phyloP scores from a whole-genome alignment of 305 asterid genomes.

The Stenogyne calaminthoides region DNA sequence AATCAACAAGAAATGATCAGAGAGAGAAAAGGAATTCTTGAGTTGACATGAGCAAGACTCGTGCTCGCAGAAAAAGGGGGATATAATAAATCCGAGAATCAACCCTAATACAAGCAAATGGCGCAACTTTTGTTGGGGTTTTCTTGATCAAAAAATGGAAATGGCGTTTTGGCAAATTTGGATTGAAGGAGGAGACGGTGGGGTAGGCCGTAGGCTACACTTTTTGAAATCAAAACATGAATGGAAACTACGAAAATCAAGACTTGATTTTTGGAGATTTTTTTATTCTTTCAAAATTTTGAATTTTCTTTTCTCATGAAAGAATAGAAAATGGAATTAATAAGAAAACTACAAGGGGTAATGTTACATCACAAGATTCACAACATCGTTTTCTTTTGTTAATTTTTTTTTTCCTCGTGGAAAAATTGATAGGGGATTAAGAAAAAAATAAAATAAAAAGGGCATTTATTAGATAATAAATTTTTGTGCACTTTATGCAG shows the following conservation, averaged over 20 bases:
- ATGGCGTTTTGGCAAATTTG: conserved; percentile 31
- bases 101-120: conserved; percentile 46
- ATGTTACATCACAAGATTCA: too few relatives aligned
- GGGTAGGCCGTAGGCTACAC: conserved; percentile 35
- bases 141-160: conserved; percentile 34
- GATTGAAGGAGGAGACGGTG: conserved; percentile 28
- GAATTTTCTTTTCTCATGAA: not conserved
- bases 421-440: too few relatives aligned
- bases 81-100: conserved; percentile 34
- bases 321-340: not conserved
- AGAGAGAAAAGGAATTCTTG: conserved; percentile 24
- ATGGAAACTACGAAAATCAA: conserved; percentile 5
- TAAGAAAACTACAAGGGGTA: not conserved
- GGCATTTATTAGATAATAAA: too few relatives aligned
- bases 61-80: conserved; percentile 29
- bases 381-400: too few relatives aligned
- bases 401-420: too few relatives aligned
- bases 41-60: conserved; percentile 39
- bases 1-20: conserved; percentile 55
- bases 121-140: conserved; percentile 27
- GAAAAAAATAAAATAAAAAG: too few relatives aligned
- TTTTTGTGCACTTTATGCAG: too few relatives aligned
- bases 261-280: not conserved
- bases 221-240: conserved; percentile 28
- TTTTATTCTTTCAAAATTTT: not conserved